Base-by-base conservation (phyloP, 2,329 filamentous ascomycete genomes). In the Penicillium sp. region DNA sequence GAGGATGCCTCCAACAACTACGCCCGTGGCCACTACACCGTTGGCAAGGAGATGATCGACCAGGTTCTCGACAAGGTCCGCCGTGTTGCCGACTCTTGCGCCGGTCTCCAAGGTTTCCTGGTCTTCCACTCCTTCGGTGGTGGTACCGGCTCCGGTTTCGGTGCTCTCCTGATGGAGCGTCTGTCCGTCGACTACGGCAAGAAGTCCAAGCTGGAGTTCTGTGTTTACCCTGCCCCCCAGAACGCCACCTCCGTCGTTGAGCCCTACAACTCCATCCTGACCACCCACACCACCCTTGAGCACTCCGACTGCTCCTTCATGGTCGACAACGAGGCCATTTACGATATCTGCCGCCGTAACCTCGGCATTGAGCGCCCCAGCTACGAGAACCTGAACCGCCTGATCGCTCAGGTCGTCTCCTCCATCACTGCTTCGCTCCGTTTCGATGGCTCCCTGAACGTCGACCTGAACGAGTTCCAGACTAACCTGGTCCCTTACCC, bases 1-100 rank as follows among this genome's bases (percentile, higher is more conserved):
- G 94, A 97, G 86, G 94, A 97, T 87, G 94, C 94, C 67, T 97
- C 93, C 68, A 99, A 99, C 90, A 99, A 99, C 88, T 97, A 97
- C 75, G 94, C 94, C 70, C 93, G 94, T 86, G 94, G 94, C 67
- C 94, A 99, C 85, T 99, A 99, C 86, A 99, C 94, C 62, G 92
- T 97, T 70, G 94, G 94, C 77, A 97, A 97, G 87, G 94, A 99
- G 85, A 87, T 99, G 79, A 97, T 97, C 70, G 94, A 99, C 78
- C 88, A 92, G 77, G 94, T 97, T 60, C 83, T 97, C 67, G 94
- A 99, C 85, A 96, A 96, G 86, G 90, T 99, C 66, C 91, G 94
- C 78, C 91, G 91, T 69, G 92, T 97, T 68, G 93, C 94, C 79
- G 92, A 99, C 79, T 95, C 94, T 87, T 99, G 94, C 80, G 89